Evolutionary conservation across 2,329 filamentous ascomycete genomes (phyloP).

Genomic region (Harringtonia aguacate): DNA sequence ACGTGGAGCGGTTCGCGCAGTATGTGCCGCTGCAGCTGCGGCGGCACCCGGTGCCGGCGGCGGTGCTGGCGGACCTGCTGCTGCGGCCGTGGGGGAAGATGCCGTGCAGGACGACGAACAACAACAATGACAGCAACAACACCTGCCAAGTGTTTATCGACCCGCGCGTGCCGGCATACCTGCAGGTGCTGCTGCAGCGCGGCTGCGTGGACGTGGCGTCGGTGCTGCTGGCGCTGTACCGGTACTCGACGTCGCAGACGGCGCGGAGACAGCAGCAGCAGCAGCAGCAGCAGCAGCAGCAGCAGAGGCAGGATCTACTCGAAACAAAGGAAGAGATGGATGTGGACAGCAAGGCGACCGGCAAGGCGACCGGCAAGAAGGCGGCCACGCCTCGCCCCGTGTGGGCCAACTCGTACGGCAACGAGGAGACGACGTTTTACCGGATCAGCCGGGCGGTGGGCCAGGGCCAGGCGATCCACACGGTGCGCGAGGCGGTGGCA

Average conservation of each 20-base stretch:
- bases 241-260: slow-evolving; percentile 42
- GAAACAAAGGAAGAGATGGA: not conserved
- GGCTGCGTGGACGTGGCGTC: slow-evolving; percentile 42
- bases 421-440: slow-evolving; percentile 89
- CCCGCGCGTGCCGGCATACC: slow-evolving; percentile 47
- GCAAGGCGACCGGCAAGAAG: slow-evolving; percentile 9
- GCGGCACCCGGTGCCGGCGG: slow-evolving; percentile 40
- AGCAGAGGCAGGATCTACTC: not conserved
- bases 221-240: slow-evolving; percentile 43
- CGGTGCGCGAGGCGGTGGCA: slow-evolving; percentile 35
- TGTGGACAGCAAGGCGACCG: slow-evolving; percentile 11
- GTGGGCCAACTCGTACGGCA: slow-evolving; percentile 47
- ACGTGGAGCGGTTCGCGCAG: slow-evolving; percentile 39
- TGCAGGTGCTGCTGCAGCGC: slow-evolving; percentile 42
- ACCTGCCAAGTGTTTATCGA: slow-evolving; percentile 40
- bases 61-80: slow-evolving; percentile 45
- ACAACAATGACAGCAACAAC: no score
- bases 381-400: slow-evolving; percentile 16
- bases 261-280: slow-evolving; percentile 15
- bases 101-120: not conserved
- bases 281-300: slow-evolving; percentile 8
- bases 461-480: slow-evolving; percentile 36
- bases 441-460: slow-evolving; percentile 81
- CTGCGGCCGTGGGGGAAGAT: slow-evolving; percentile 34
- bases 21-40: slow-evolving; percentile 38